Base-by-base conservation (phyloP, 2,329 filamentous ascomycete species). In the Chaetomium olivaceum region DNA sequence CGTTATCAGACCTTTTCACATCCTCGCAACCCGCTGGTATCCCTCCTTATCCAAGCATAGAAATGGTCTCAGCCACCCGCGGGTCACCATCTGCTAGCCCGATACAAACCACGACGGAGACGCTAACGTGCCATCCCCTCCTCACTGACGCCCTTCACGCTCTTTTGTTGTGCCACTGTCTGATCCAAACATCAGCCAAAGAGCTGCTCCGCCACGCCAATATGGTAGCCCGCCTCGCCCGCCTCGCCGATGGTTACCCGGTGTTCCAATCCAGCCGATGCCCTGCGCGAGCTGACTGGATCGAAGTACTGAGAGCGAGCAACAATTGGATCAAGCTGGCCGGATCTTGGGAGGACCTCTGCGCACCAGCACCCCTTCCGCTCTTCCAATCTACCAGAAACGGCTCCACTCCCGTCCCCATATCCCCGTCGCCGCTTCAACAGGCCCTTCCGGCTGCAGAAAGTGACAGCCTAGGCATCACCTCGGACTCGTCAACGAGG, bases 171-270 rank as follows among this genome's bases (percentile, higher is more conserved):
- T 90, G 89, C 70, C 92, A 96, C 76, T 85, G 86, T n/a, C 85
- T 96, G 11, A 79, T 91, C 8, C 91, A 94, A 76, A 96, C 92
- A 0, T 90, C 91, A 0, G 77, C 86, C 12, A 92, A 90, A 71
- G 91, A 95, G 75, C 84, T 93, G 39, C 85, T 88, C 58, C 90
- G 91, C 43, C 91, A 95, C 74, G 91, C 91, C 0, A 84, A 92
- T 79, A 95, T 93, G 84, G 91, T 90, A 4, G 90, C 91, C 19
- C 87, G 91, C 5, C 82, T 95, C 1, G 84, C 87, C 4, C 85
- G 91, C 23, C 83, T 95, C 27, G 88, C 87, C 58, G 90, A 95
- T 72, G 91, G 91, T 4, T 93, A 92, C 71, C 92, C 92, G 0
- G 85, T 94, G 58, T 94, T 96, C 74, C 87, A 93, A 69, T 83